These are phyloP conservation scores for Medicago lupulina DNA, from an alignment of 306 rosid genomes.

Conservation along the genomic window DNA sequence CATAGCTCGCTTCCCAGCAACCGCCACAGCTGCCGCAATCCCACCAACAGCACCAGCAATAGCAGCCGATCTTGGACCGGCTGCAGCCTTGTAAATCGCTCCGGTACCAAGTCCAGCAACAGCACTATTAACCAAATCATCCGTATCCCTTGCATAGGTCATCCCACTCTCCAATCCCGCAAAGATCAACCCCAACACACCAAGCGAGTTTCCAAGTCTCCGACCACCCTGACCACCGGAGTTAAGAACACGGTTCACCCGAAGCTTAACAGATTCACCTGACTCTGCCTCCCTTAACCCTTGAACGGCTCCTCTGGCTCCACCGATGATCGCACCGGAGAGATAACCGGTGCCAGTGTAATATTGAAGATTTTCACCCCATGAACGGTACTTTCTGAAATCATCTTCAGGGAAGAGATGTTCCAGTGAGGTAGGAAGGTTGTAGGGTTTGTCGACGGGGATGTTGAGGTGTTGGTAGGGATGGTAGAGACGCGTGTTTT, in stretches of 20 bases:
- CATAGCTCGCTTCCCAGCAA: conserved; percentile 63
- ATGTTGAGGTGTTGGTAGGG: conserved; percentile 71
- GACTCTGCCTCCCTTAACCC: conserved; percentile 65
- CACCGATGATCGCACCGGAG: conserved; percentile 66
- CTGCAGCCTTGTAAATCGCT: conserved; percentile 62
- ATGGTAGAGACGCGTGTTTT: conserved; percentile 55
- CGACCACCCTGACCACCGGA: conserved; percentile 67
- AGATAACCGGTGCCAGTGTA: conserved; percentile 71
- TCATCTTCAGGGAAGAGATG: conserved; percentile 68
- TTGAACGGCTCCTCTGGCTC: conserved; percentile 49
- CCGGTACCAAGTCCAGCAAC: conserved; percentile 78
- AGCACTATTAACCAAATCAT: conserved; percentile 63
- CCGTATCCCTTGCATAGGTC: conserved; percentile 50
- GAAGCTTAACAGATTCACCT: conserved; percentile 65
- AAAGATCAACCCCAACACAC: conserved; percentile 65
- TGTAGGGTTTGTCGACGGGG: conserved; percentile 66
- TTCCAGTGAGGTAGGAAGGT: conserved; percentile 72
- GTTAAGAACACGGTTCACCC: conserved; percentile 68
- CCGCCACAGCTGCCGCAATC: conserved; percentile 64
- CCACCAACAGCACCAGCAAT: conserved; percentile 74
- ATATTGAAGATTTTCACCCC: conserved; percentile 72
- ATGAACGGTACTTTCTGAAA: conserved; percentile 63
- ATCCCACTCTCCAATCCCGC: conserved; percentile 62
- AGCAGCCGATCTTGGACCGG: conserved; percentile 74
- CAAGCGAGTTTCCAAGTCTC: conserved; percentile 60